Base-by-base conservation (phyloP, 805 yeast genomes). In the Candida adriatica region DNA sequence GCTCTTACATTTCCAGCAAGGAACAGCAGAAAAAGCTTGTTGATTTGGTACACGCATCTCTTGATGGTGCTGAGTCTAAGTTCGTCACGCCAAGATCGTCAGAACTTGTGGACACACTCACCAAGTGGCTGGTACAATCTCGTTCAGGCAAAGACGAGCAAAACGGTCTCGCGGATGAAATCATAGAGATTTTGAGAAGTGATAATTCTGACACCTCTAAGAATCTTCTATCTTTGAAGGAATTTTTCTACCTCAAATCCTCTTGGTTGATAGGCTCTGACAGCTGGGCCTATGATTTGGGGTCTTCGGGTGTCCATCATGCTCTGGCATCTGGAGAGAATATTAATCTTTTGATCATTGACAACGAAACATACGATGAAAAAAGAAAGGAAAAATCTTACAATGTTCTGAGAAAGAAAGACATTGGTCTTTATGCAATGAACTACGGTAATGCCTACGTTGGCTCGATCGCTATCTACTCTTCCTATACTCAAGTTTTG, bases 351-450 rank as follows among this genome's bases (percentile, higher is more conserved):
- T 70, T 90, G 50, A 67, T 90, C 37, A 79, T 90, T 49, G 96
- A 90, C 55, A 80, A 88, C 11, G 88, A 85, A 51, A 90, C 95
- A 9, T 68, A 68, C 37, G 59, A 63, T 48, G 49, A 29, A 59
- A 68, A 43, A 52, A 31, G 34, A 13, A 25, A 30, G 14, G 34
- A 38, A 18, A 37, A 42, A 17, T 55, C 39, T 44, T 55, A 30
- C 51, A 59, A 44, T 64, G 73, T 41, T 27, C 54, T 56, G 35
- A 76, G 92, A 56, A 86, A 87, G 66, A 86, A 90, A 60, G 95
- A 90, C 54, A 76, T 88, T 42, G 97, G 96, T 34, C 65, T 90
- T 27, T 90, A 86, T 55, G 96, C 96, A 27, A 84, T 90, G 95
- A 84, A 85, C 59, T 85, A 79, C 48, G 92, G 94, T 35, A 73